Evolutionary conservation across 192 early-diverging fungal genomes (phyloP), one percentile per base, ranked within the genome.

Genomic region (Irineochytrium annulatum): DNA sequence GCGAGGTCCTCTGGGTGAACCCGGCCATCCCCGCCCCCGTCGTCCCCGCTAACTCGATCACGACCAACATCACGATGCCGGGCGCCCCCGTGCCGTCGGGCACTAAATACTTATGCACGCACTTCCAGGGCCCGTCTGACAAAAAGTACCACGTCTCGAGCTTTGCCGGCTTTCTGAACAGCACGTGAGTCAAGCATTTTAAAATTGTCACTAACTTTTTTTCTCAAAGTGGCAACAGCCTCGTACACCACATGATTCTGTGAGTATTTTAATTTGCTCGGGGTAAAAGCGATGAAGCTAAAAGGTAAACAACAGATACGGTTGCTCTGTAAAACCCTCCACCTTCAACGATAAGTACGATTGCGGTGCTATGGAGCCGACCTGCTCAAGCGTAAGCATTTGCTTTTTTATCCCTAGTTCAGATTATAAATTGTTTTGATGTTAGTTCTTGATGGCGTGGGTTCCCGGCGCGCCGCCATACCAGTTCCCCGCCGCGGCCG

Each of bases 81-180:
- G 13, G 17, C 46, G 26, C 6, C 13, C 6, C 8, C 46, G 26
- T 24, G 22, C 26, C 46, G 6, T n/a, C n/a, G n/a, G n/a, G n/a
- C n/a, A n/a, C n/a, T n/a, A n/a, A n/a, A n/a, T 67, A 67, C 48
- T 1, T 61, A 0, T 67, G 65, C 37, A 29, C 52, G 46, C 57
- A 67, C 41, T 31, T 67, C 22, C 4, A 62, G 43, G 35, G 62
- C 5, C 65, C 65, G 29, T 16, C 24, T 3, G 65, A 67, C 33
- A 0, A 63, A 61, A 59, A 67, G 43, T 52, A 67, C 48, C 65
- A 67, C 27, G 35, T 55, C 44, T 41, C 62, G 5, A 49, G 51
- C 29, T 62, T 46, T 31, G 59, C 22, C 11, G 59, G 34, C 20
- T 27, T 60, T 30, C 6, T 43, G 0, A 43, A 13, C 14, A 26